phyloP scores from a whole-genome alignment of 176 grass and related monocot species.

The Saccharum spontaneum region DNA sequence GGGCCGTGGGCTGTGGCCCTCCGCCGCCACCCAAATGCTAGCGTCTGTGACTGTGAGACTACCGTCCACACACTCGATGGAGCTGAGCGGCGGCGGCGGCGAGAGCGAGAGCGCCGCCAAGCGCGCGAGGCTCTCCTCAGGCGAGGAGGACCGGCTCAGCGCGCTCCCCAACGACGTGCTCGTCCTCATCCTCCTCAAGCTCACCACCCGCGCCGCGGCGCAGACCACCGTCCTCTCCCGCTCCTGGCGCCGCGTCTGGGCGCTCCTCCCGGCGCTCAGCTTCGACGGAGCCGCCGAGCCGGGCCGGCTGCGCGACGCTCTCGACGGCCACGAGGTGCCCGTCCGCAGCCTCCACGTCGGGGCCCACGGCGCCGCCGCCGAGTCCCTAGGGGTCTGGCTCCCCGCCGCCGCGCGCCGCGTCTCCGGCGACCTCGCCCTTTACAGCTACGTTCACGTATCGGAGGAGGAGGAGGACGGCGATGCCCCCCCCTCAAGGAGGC shows the following conservation, averaged over 20 bases:
- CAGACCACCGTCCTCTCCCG: not conserved
- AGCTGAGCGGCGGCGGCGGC: too few relatives aligned
- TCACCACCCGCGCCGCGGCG: too few relatives aligned
- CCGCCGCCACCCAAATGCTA: too few relatives aligned
- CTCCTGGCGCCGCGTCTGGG: not conserved
- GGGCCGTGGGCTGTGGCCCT: too few relatives aligned
- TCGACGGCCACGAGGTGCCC: not conserved
- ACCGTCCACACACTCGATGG: too few relatives aligned
- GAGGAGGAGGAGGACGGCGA: not conserved
- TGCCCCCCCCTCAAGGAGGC: too few relatives aligned
- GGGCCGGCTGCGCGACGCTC: not conserved
- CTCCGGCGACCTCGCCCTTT: not conserved
- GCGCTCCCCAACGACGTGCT: too few relatives aligned
- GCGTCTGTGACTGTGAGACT: too few relatives aligned
- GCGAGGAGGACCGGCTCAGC: too few relatives aligned
- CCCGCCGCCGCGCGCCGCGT: conserved; percentile 22
- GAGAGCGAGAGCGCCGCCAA: too few relatives aligned
- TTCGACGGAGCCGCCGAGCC: accelerated
- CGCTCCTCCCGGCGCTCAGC: not conserved
- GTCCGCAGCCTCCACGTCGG: not conserved
- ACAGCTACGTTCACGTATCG: not conserved
- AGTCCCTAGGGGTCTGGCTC: conserved; percentile 2
- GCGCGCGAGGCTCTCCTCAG: too few relatives aligned
- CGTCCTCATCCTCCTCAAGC: too few relatives aligned
- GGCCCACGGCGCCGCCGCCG: not conserved